phyloP scores from a whole-genome alignment of 2,329 filamentous ascomycete genomes.

The Xenoacremonium recifei region DNA sequence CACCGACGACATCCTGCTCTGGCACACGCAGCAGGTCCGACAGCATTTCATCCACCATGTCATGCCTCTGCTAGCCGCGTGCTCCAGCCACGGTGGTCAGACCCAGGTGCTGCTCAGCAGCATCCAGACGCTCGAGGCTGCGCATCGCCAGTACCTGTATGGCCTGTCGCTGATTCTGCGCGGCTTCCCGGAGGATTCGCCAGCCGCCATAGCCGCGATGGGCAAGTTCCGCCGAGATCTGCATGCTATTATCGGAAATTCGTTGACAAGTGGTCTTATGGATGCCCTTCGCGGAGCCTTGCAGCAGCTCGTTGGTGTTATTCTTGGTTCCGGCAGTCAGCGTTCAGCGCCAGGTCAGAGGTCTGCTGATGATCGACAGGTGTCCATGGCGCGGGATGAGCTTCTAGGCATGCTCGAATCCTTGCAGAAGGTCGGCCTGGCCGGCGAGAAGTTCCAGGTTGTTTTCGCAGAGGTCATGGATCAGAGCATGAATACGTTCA shows the following conservation, averaged over 20 bases:
- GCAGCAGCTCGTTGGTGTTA: constrained; percentile 46
- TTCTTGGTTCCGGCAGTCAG: constrained; percentile 39
- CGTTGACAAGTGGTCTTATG: constrained; percentile 53
- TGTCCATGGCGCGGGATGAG: constrained; percentile 44
- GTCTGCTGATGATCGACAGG: constrained; percentile 6
- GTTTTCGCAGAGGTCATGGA: constrained; percentile 72
- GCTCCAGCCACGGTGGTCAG: constrained; percentile 41
- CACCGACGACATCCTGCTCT: constrained; percentile 56
- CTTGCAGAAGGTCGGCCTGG: constrained; percentile 64
- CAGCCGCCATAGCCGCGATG: constrained; percentile 35
- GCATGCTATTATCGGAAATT: constrained; percentile 64
- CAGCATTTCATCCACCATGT: constrained; percentile 61
- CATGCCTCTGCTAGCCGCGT: constrained; percentile 52
- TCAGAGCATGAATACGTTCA: constrained; percentile 60
- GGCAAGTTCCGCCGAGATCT: constrained; percentile 59
- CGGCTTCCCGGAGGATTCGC: constrained; percentile 39
- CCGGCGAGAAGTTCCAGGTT: constrained; percentile 67
- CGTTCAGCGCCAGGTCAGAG: constrained; percentile 10
- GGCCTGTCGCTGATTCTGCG: constrained; percentile 52
- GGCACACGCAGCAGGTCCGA: constrained; percentile 61
- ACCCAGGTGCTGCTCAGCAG: constrained; percentile 49
- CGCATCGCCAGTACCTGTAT: constrained; percentile 56
- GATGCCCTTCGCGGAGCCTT: constrained; percentile 55
- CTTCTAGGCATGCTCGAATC: constrained; percentile 57
- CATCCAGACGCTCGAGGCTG: constrained; percentile 58